Percentiles rank a stretch among this genome's conserved stretches.
Conservation (phyloP, 371 early-diverging fungal genomes). For the Mortierella sp. region DNA sequence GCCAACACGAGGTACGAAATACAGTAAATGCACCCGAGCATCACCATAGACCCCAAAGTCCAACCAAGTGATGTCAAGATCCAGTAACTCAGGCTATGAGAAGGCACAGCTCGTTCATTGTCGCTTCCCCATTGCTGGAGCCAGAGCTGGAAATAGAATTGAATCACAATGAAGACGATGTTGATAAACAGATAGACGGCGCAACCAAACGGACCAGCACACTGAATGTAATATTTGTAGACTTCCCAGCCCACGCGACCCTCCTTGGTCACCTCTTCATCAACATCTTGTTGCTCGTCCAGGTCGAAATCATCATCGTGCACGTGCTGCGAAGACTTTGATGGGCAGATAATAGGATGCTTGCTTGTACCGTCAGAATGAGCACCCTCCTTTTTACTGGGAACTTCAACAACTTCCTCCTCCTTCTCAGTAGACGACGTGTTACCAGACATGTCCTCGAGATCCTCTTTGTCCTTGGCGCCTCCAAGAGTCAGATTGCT, state of each 20-base stretch:
- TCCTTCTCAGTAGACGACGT: slow-evolving; percentile 3
- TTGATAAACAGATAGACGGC: too few species aligned
- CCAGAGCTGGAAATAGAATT: too few species aligned
- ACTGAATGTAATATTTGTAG: slow-evolving; percentile 17
- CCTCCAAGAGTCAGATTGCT: neutral
- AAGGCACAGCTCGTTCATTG: too few species aligned
- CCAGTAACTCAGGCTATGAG: too few species aligned
- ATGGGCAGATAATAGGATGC: slow-evolving; percentile 1
- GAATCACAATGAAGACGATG: too few species aligned
- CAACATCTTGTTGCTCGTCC: slow-evolving; percentile 6
- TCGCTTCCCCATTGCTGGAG: too few species aligned
- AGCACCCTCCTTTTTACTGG: neutral
- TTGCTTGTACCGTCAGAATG: slow-evolving; percentile 77
- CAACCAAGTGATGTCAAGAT: too few species aligned
- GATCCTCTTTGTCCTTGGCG: too few species aligned
- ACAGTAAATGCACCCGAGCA: slow-evolving; percentile 7
- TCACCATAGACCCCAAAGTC: slow-evolving; percentile 6
- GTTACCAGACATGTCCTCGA: too few species aligned
- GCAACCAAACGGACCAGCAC: too few species aligned
- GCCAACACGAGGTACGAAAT: too few species aligned
- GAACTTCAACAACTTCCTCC: neutral
- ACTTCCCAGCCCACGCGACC: slow-evolving; percentile 27
- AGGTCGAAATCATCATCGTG: slow-evolving; percentile 13
- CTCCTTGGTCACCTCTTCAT: slow-evolving; percentile 12
- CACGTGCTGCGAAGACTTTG: slow-evolving; percentile 9